Conservation (phyloP, 768 basidiomycete genomes). For the Strobilomyces dryophilus region DNA sequence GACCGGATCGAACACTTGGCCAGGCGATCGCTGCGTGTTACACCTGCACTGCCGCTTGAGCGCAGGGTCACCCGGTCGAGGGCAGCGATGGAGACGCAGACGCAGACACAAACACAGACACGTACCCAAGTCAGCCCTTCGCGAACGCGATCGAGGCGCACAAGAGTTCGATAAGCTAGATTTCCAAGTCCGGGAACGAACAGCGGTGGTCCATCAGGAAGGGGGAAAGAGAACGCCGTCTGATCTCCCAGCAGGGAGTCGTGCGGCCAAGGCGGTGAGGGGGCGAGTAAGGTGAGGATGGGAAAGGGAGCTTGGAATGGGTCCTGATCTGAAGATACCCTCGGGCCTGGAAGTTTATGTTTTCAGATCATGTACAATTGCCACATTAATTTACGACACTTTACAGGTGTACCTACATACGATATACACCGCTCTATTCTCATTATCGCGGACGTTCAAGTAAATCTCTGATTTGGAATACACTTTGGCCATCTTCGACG, state of each 20-base stretch:
- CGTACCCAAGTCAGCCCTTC: background rate
- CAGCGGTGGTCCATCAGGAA: constrained; percentile 10
- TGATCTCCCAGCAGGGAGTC: constrained; percentile 13
- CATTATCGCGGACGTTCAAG: too few relatives aligned
- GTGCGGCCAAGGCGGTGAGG: constrained; percentile 5
- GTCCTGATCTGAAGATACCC: too few relatives aligned
- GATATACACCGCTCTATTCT: too few relatives aligned
- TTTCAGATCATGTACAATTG: too few relatives aligned
- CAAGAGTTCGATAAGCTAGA: background rate
- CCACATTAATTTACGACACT: too few relatives aligned
- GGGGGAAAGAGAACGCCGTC: constrained; percentile 5
- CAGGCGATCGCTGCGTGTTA: background rate
- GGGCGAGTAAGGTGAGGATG: background rate
- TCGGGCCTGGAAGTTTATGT: too few relatives aligned
- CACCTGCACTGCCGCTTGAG: background rate
- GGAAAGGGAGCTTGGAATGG: background rate
- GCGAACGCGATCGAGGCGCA: constrained; percentile 6
- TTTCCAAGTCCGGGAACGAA: constrained; percentile 18
- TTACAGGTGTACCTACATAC: too few relatives aligned
- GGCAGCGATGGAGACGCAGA: background rate
- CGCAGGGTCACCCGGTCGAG: constrained; percentile 10
- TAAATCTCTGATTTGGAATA: too few relatives aligned
- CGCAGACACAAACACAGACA: background rate
- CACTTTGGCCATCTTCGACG: too few relatives aligned
- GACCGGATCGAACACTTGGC: constrained; percentile 19